A percentile compares a stretch with the other conserved stretches of the same genome.
Evolutionary conservation across 2,329 filamentous ascomycete genomes (phyloP).

Genomic region (Aspergillus sp.): DNA sequence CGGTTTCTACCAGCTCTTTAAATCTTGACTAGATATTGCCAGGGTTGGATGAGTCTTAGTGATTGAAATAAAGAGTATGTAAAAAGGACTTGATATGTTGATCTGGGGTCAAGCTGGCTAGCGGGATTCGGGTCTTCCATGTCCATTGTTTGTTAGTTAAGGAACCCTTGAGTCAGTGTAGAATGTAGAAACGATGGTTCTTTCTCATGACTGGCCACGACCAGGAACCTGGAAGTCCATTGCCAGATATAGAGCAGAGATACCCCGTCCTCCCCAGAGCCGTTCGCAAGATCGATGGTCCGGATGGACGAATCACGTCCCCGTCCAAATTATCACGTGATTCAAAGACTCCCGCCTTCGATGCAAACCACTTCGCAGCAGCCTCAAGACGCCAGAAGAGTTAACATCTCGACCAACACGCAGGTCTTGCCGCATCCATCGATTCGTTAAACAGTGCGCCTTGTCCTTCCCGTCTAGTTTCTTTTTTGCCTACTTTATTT

Average conservation of each 20-base stretch:
- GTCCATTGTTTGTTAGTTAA: neutral
- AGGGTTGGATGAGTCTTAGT: no score
- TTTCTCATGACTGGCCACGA: neutral
- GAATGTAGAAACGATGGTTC: neutral
- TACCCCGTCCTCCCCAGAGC: no score
- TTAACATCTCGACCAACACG: constrained; percentile 18
- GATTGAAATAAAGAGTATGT: no score
- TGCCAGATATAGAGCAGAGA: no score
- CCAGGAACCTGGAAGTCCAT: neutral
- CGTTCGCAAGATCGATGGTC: no score
- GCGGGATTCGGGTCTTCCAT: no score
- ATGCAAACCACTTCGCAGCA: constrained; percentile 32
- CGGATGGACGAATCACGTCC: constrained; percentile 19
- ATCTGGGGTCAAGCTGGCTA: no score
- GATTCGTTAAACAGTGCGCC: constrained; percentile 7
- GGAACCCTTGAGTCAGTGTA: neutral
- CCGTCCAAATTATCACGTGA: constrained; percentile 25
- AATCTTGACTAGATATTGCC: no score
- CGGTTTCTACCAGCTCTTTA: no score
- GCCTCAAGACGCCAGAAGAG: constrained; percentile 17
- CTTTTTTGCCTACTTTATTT: constrained; percentile 1
- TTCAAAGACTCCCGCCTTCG: constrained; percentile 30
- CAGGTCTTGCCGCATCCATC: constrained; percentile 12
- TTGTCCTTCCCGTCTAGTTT: constrained; percentile 4
- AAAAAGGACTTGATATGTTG: no score